These are phyloP conservation scores for Papiliotrema terrestris DNA, from an alignment of 1,284 basidiomycete species.

Conservation along the genomic window DNA sequence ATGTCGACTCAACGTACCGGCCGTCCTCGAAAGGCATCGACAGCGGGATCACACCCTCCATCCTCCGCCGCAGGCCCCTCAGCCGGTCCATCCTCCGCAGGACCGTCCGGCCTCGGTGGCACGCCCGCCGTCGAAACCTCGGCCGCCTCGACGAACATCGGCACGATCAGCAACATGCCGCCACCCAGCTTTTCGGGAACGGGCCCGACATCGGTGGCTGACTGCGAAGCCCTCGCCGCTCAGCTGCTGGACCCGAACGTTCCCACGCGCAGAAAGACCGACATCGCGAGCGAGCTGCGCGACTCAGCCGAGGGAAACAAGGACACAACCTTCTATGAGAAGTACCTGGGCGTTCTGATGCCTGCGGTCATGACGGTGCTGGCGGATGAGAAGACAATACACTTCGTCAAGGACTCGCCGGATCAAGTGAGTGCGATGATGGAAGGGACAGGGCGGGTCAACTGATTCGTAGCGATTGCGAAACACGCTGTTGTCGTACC, in stretches of 20 bases:
- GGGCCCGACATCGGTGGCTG: constrained; percentile 37
- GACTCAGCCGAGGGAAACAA: constrained; percentile 81
- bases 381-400: constrained; percentile 67
- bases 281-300: constrained; percentile 68
- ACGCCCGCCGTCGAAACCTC: constrained; percentile 28
- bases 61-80: neutral
- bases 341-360: constrained; percentile 58
- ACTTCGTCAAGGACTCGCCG: constrained; percentile 66
- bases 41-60: constrained; percentile 12
- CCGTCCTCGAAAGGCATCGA: constrained; percentile 41
- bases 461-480: constrained; percentile 61
- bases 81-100: neutral
- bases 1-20: constrained; percentile 5
- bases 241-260: constrained; percentile 33
- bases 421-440: constrained; percentile 58
- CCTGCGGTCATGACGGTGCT: constrained; percentile 77
- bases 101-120: neutral
- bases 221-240: constrained; percentile 42
- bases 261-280: constrained; percentile 3
- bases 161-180: constrained; percentile 24
- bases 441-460: neutral
- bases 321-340: constrained; percentile 69
- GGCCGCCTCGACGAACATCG: constrained; percentile 25
- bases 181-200: constrained; percentile 23
- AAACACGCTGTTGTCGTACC: constrained; percentile 76